These are phyloP conservation scores for Hypoxylon sp. DNA, from an alignment of 2,329 filamentous ascomycete species.

Conservation along the genomic window DNA sequence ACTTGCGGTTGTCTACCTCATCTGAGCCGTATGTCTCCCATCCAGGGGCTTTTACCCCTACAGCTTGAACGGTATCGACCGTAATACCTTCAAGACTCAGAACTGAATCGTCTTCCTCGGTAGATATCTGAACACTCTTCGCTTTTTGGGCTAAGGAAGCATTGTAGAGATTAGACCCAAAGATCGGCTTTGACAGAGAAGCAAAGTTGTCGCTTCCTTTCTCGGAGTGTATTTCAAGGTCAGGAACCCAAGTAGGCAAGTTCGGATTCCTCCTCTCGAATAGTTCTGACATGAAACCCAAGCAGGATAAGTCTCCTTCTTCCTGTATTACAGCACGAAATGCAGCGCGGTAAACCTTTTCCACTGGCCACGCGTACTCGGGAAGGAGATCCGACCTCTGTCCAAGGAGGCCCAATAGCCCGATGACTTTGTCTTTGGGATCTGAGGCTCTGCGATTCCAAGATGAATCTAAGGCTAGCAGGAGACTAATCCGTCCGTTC, in stretches of 20 bases:
- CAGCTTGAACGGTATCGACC: background rate
- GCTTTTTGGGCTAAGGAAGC: background rate
- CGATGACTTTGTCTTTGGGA: slow-evolving; percentile 1
- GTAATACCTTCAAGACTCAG: background rate
- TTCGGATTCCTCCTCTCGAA: background rate
- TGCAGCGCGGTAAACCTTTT: background rate
- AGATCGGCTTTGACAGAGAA: background rate
- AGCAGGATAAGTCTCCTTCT: slow-evolving; percentile 1
- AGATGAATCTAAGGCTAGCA: background rate
- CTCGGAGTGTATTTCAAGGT: background rate
- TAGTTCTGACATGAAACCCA: background rate
- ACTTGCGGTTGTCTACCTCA: background rate
- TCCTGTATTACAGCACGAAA: background rate
- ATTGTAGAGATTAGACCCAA: background rate
- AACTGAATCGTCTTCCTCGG: background rate
- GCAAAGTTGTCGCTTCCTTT: background rate
- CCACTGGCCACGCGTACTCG: background rate
- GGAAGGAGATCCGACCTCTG: slow-evolving; percentile 2
- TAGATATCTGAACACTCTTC: background rate
- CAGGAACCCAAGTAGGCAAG: background rate
- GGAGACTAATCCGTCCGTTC: slow-evolving; percentile 1
- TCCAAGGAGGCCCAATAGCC: background rate
- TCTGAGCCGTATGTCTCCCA: background rate
- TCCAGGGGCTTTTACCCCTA: background rate
- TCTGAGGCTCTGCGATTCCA: slow-evolving; percentile 1